Evolutionary conservation across 2,329 filamentous ascomycete species (phyloP), one percentile per base, ranked within the genome.

Genomic region (Chaetomium olivaceum): DNA sequence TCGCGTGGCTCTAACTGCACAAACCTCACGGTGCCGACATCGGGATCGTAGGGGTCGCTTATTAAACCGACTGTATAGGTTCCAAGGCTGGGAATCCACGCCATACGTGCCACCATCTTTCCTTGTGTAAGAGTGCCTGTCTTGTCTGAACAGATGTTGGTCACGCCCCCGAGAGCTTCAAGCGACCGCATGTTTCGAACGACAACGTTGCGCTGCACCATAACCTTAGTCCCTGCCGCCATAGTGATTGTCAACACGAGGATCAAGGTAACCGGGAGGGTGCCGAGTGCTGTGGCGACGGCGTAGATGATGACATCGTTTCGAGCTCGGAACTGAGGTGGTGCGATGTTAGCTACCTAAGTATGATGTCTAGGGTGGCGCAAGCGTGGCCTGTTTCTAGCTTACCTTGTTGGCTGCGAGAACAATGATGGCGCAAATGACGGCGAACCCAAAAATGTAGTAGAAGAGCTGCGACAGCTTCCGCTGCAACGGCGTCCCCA

Each of bases 101-200:
- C 82, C 73, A 86, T 87, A 52, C 84, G 81, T 4, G 85, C 84
- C 48, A 89, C 85, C 87, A 90, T 89, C 74, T 87, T 87, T 66
- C 87, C 85, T 71, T 87, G 85, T 4, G 86, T 89, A 51, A 89
- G 78, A 0, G 88, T 91, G 39, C 89, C 88, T 1, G 88, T 90
- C 78, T 90, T 90, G 80, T 90, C 88, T 50, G 86, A 88, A 76
- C 88, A 90, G 65, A 90, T 88, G 70, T 89, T 86, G 65, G 87
- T 90, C n/a, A 90, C 87, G 62, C 86, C 87, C 55, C 88, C 88
- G 52, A 90, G 82, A n/a, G 88, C 87, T 72, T 90, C 88, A 7
- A 91, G 81, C 4, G 85, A 85, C 11, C 85, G 82, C 73, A 90
- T 82, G 71, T 88, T 88, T 64, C 83, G 79, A 23, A 86, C 82